Conservation (phyloP, 1,284 basidiomycete genomes). For the Ustilago xerochloae region DNA sequence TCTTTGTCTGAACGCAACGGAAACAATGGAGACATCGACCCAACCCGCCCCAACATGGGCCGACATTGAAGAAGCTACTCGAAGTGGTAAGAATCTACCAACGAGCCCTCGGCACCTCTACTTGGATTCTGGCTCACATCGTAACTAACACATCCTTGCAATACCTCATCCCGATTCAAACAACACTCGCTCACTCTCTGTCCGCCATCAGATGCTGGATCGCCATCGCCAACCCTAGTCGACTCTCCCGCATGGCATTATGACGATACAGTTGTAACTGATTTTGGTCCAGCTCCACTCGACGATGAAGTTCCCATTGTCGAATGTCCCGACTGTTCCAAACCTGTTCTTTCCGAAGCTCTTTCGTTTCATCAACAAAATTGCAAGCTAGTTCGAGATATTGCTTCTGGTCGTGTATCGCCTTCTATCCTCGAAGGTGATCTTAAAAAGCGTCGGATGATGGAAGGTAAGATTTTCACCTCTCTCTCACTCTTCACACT, state of each 20-base stretch:
- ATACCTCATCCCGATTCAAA: neutral
- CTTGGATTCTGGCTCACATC: constrained; percentile 1
- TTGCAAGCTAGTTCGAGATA: constrained; percentile 55
- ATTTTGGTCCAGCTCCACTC: constrained; percentile 61
- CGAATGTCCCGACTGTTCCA: constrained; percentile 55
- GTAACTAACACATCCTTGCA: neutral
- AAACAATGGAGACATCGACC: constrained; percentile 4
- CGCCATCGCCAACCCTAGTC: constrained; percentile 21
- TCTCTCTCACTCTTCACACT: neutral
- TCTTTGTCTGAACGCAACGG: neutral
- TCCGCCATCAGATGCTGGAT: constrained; percentile 21
- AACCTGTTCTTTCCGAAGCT: constrained; percentile 55
- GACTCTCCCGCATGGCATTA: constrained; percentile 54
- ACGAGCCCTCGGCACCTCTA: neutral
- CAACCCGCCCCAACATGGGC: constrained; percentile 35
- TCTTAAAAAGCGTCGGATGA: constrained; percentile 39
- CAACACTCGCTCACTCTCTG: no score
- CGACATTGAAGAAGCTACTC: constrained; percentile 49
- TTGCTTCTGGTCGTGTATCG: constrained; percentile 52
- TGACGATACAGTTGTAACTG: constrained; percentile 62
- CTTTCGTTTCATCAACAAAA: constrained; percentile 56
- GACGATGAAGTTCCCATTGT: constrained; percentile 62
- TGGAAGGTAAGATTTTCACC: constrained; percentile 41
- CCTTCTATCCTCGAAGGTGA: constrained; percentile 56
- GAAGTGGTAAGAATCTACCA: constrained; percentile 30